Evolutionary conservation across 371 early-diverging fungal genomes (phyloP), one percentile per base, ranked within the genome.

Genomic region (Mycotypha africana): DNA sequence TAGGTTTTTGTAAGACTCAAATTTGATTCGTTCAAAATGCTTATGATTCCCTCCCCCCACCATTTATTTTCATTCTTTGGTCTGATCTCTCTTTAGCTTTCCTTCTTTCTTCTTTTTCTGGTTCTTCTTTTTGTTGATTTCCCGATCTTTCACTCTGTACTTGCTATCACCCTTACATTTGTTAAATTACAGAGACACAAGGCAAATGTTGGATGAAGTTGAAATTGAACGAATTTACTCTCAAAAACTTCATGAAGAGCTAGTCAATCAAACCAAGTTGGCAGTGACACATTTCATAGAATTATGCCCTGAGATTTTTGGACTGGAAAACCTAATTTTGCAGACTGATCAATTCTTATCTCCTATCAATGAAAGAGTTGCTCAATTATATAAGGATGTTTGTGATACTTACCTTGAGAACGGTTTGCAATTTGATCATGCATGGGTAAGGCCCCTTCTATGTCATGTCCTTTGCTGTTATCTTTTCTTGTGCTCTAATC

Each of bases 371-470:
- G 65, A 71, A 24, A 50, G 52, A 31, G 44, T 71, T 23, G 52
- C 63, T 17, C 52, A 58, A 42, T 46, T 62, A 12, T 62, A 65
- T 34, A 52, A 62, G 52, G 60, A 67, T 31, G 56, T 62, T 2
- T 56, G 58, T 51, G 64, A 68, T 10, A 57, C 60, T 42, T 68
- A 66, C 35, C 47, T 42, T 11, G 48, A 54, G 19, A 60, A 60
- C 17, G 45, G 52, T 12, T 30, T 72, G n/a, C 42, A 36, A 16
- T 72, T 72, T 50, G 69, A 72, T 49, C 66, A 68, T 56, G 58
- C 57, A 25, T 68, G 65, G 69, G 73, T 72, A 60, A 53, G 51
- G n/a, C n/a, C n/a, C n/a, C n/a, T n/a, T n/a, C n/a, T n/a, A n/a
- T n/a, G n/a, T n/a, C n/a, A n/a, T n/a, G n/a, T n/a, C n/a, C n/a